phyloP scores from a whole-genome alignment of 2,329 filamentous ascomycete genomes.

The Daldinia eschscholtzii region DNA sequence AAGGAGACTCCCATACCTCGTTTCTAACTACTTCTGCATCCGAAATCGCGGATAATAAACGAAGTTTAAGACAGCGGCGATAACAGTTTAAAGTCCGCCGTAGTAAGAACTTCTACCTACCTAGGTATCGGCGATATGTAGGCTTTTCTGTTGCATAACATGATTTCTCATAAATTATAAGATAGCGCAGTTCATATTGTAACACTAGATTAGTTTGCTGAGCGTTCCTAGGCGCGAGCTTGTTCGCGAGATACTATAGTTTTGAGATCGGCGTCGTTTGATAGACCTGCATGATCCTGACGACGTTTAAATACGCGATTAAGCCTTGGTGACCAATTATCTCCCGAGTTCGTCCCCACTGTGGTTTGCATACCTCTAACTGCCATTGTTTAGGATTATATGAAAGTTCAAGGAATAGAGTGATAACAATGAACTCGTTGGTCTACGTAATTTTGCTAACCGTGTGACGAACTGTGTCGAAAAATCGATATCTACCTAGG shows the following conservation, averaged over 20 bases:
- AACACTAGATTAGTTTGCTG: not conserved
- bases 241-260: not conserved
- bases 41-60: constrained; percentile 6
- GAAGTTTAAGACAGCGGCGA: constrained; percentile 4
- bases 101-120: not conserved
- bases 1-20: not conserved
- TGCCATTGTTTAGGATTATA: not conserved
- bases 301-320: not conserved
- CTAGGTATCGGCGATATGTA: not conserved
- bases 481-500: not conserved
- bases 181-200: not conserved
- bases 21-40: not conserved
- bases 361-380: not conserved
- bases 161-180: not conserved
- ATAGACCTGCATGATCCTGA: not conserved
- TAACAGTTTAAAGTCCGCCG: constrained; percentile 8
- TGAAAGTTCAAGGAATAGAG: constrained; percentile 2
- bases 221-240: not conserved
- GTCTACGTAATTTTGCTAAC: not conserved
- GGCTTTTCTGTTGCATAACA: not conserved
- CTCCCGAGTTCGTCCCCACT: not conserved
- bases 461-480: not conserved
- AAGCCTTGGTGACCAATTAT: too few species aligned
- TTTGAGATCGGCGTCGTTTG: not conserved
- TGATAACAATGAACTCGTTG: not conserved